phyloP scores from a whole-genome alignment of 331 rosid species.

The Malus hybrid region DNA sequence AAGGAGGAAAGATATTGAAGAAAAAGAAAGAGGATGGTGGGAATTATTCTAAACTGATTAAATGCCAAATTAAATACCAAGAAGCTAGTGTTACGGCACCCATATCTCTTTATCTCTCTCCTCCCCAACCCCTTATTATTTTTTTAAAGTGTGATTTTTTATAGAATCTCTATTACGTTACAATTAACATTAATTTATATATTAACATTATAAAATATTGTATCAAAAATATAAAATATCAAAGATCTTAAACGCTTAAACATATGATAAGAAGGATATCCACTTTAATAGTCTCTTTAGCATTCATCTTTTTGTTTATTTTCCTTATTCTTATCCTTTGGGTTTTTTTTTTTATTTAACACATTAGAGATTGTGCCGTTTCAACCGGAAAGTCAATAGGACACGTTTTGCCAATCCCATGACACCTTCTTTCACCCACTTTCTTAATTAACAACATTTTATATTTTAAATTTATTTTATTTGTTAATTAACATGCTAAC shows the following conservation, averaged over 20 bases:
- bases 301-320: neutral
- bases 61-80: constrained; percentile 2
- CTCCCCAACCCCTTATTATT: constrained; percentile 2
- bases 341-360: neutral
- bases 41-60: constrained; percentile 1
- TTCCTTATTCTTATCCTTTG: constrained; percentile 7
- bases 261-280: too few species aligned
- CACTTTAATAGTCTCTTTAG: neutral
- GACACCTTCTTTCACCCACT: neutral
- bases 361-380: constrained; percentile 16
- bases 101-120: constrained; percentile 12
- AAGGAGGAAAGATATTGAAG: neutral
- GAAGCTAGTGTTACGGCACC: constrained; percentile 21
- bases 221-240: accelerated
- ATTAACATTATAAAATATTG: too few species aligned
- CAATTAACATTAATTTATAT: too few species aligned
- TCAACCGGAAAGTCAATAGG: constrained; percentile 24
- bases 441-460: neutral
- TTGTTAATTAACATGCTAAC: neutral
- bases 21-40: neutral
- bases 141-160: too few species aligned
- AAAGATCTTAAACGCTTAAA: accelerated
- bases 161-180: accelerated
- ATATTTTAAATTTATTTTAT: neutral
- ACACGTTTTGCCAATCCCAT: constrained; percentile 19